These are phyloP conservation scores for Candida quercuum DNA, from an alignment of 805 yeast genomes.

Conservation along the genomic window DNA sequence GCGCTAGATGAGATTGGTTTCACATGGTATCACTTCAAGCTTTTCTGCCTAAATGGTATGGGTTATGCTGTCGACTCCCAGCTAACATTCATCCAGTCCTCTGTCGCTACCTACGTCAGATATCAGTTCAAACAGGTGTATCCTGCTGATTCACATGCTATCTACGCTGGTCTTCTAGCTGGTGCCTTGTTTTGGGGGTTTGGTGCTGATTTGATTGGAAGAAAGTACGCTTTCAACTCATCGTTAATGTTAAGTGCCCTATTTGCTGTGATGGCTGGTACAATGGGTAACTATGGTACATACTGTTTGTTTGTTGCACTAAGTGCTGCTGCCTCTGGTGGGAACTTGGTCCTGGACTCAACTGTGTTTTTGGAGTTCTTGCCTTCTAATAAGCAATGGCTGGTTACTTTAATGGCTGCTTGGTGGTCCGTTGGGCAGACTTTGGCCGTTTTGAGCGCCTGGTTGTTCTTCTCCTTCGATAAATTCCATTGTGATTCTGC, in stretches of 20 bases:
- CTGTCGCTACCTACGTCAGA: conserved; percentile 40
- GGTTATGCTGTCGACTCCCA: conserved; percentile 49
- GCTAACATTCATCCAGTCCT: conserved; percentile 38
- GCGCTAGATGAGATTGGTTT: conserved; percentile 59
- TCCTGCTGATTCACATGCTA: conserved; percentile 38
- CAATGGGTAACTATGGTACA: conserved; percentile 40
- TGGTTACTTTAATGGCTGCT: conserved; percentile 44
- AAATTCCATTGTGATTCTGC: conserved; percentile 39
- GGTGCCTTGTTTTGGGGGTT: conserved; percentile 50
- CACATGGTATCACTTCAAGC: conserved; percentile 44
- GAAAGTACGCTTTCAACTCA: conserved; percentile 42
- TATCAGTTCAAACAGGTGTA: conserved; percentile 38
- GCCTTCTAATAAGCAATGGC: conserved; percentile 43
- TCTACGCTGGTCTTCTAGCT: conserved; percentile 40
- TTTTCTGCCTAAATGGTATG: conserved; percentile 43
- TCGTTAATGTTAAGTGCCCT: conserved; percentile 38
- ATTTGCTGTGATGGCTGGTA: conserved; percentile 44
- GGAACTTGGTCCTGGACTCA: conserved; percentile 46
- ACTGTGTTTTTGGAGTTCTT: conserved; percentile 44
- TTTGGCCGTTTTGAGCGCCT: conserved; percentile 39
- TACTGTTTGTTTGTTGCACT: conserved; percentile 43
- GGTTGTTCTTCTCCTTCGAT: conserved; percentile 42
- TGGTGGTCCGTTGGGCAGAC: conserved; percentile 59
- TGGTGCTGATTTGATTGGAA: conserved; percentile 46
- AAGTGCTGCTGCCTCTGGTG: conserved; percentile 43